phyloP scores from a whole-genome alignment of 768 basidiomycete genomes.

The Rhizopogon roseolus region DNA sequence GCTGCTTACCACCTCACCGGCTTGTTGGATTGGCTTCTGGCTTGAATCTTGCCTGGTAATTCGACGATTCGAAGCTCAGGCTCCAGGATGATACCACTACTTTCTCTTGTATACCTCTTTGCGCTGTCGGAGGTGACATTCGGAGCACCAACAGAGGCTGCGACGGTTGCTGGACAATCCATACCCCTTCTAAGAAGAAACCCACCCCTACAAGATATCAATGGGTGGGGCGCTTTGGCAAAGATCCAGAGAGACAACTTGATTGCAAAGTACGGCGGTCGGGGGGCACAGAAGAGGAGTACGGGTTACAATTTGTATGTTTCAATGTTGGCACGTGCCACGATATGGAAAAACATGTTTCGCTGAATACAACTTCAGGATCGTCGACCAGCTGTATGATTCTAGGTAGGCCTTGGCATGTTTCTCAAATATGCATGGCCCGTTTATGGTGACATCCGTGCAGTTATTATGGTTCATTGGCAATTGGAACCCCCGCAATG shows the following conservation, averaged over 20 bases:
- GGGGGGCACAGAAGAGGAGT: conserved; percentile 32
- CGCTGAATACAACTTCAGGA: conserved; percentile 30
- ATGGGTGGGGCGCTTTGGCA: conserved; percentile 27
- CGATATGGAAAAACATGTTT: not conserved
- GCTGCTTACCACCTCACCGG: not conserved
- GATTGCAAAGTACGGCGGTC: conserved; percentile 42
- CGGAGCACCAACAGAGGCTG: conserved; percentile 11
- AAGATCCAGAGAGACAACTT: conserved; percentile 38
- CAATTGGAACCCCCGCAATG: conserved; percentile 42
- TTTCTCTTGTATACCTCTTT: conserved; percentile 8
- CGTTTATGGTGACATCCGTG: not conserved
- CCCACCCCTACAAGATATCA: not conserved
- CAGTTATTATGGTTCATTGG: conserved; percentile 35
- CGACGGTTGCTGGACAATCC: conserved; percentile 7
- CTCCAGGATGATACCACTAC: conserved; percentile 13
- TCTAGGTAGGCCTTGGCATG: conserved; percentile 41
- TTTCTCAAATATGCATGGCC: not conserved
- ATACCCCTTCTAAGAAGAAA: conserved; percentile 19
- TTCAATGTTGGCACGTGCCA: conserved; percentile 11
- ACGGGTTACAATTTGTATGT: conserved; percentile 47
- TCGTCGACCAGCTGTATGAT: conserved; percentile 62
- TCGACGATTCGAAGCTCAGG: not conserved
- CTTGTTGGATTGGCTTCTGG: not conserved
- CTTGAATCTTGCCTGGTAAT: not conserved
- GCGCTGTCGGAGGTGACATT: conserved; percentile 5